These are phyloP conservation scores for Capsicum baccatum DNA, from an alignment of 257 asterid species.

Conservation along the genomic window DNA sequence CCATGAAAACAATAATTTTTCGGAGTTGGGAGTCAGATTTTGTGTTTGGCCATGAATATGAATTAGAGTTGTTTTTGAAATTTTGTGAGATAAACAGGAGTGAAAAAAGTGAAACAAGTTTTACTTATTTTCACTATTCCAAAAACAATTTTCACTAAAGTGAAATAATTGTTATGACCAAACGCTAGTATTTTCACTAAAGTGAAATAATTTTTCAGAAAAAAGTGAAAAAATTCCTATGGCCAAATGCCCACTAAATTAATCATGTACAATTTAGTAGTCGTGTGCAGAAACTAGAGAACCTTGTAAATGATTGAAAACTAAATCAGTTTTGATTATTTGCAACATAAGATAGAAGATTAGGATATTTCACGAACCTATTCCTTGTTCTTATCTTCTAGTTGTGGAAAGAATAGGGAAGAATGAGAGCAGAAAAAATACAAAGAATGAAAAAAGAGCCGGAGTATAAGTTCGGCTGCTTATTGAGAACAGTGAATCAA, in stretches of 20 bases:
- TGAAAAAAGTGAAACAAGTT: too few species aligned
- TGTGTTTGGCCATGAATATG: too few species aligned
- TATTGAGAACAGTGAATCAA: not conserved
- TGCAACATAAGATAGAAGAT: not conserved
- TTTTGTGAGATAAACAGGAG: too few species aligned
- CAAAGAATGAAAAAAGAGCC: not conserved
- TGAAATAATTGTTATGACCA: too few species aligned
- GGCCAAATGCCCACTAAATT: not conserved
- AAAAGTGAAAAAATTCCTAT: too few species aligned
- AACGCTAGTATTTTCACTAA: too few species aligned
- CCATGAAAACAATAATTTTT: too few species aligned
- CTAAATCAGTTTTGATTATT: not conserved
- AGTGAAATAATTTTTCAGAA: too few species aligned
- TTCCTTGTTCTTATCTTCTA: not conserved
- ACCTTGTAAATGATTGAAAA: not conserved
- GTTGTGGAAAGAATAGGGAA: not conserved
- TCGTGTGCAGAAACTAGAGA: not conserved
- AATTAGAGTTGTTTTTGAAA: too few species aligned
- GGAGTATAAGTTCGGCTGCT: not conserved
- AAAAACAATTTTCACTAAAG: too few species aligned
- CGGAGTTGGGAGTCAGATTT: too few species aligned
- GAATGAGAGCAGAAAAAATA: not conserved
- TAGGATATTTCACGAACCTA: not conserved
- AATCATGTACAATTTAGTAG: not conserved
- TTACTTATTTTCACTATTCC: too few species aligned